Base-by-base conservation (phyloP, 2,329 filamentous ascomycete species). In the Aureobasidium musti region DNA sequence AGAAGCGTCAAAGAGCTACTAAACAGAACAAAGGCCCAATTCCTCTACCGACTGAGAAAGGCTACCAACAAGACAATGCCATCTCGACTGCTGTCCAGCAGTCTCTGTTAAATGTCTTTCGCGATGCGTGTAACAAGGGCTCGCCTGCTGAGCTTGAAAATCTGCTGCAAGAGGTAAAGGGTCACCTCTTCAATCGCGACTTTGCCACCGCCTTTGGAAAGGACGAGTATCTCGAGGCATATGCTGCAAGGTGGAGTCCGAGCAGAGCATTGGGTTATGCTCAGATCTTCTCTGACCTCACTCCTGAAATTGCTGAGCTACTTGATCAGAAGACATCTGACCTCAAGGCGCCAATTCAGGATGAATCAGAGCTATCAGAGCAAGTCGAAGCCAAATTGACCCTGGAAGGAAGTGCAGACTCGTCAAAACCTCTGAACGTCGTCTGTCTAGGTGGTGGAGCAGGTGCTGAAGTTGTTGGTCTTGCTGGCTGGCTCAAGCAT, bases 201-300 rank as follows among this genome's bases (percentile, higher is more conserved):
- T 98, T 98, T 78, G 83, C 83, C 14, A 80, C 82, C 19, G 94
- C 94, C 0, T 99, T 98, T 79, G 87, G 87, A 0, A 83, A 82
- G 53, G 83, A 86, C 65, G 86, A 89, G 52, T 85, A 89, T 72
- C 83, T 97, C 21, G 86, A 90, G 68, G 91, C 90, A 11, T 99
- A 99, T 80, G 91, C 92, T 10, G 86, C 91, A 64, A 82, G 95
- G 72, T 99, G 94, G 93, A 97, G 92, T 77, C 91, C 94, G 1
- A 90, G 90, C 63, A 84, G 95, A 63, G 90, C 92, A 0, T 79
- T 98, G 63, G 91, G 89, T 69, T 98, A 98, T 78, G 82, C 87
- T n/a, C 80, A 83, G n/a, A 75, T 88, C 19, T 82, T 89, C 28
- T 74, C 72, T 68, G 69, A 78, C 73, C 65, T 79, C 70, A 71